phyloP scores from a whole-genome alignment of 2,329 filamentous ascomycete species.

The Trichophyton rubrum region DNA sequence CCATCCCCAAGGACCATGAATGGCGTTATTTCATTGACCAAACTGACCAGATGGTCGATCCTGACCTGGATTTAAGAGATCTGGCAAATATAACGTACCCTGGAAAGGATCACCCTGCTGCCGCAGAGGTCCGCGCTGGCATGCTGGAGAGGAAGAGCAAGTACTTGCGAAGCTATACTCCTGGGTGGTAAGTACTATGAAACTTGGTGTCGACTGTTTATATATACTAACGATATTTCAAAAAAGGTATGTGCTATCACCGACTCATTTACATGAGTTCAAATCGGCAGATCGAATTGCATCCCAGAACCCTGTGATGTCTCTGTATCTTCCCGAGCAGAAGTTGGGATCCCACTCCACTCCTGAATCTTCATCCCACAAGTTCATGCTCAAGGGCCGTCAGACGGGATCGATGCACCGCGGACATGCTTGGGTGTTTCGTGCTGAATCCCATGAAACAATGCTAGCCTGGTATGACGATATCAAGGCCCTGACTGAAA shows the following conservation, averaged over 20 bases:
- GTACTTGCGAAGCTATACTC: conserved; percentile 93
- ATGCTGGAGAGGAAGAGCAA: conserved; percentile 97
- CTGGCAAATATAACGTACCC: conserved; percentile 80
- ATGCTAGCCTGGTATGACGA: conserved; percentile 97
- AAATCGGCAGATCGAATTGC: conserved; percentile 87
- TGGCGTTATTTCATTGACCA: conserved; percentile 72
- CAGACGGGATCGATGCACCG: conserved; percentile 90
- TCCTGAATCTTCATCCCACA: conserved; percentile 74
- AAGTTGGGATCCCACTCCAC: conserved; percentile 87
- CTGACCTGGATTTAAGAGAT: conserved; percentile 62
- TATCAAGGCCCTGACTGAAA: conserved; percentile 79
- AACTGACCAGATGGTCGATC: conserved; percentile 79
- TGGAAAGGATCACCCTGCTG: conserved; percentile 73
- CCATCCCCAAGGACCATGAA: conserved; percentile 89
- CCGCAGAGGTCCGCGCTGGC: conserved; percentile 73
- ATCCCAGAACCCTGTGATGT: conserved; percentile 84
- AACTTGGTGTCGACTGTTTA: background rate
- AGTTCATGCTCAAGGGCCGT: conserved; percentile 93
- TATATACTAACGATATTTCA: background rate
- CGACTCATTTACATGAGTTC: conserved; percentile 96
- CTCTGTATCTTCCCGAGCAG: conserved; percentile 84
- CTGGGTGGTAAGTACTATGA: conserved; percentile 60
- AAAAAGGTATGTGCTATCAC: conserved; percentile 79
- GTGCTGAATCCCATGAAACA: conserved; percentile 65
- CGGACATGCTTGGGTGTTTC: conserved; percentile 56